Evolutionary conservation across 2,329 filamentous ascomycete genomes (phyloP), one percentile per base, ranked within the genome.

Genomic region (Xylaria sp.): DNA sequence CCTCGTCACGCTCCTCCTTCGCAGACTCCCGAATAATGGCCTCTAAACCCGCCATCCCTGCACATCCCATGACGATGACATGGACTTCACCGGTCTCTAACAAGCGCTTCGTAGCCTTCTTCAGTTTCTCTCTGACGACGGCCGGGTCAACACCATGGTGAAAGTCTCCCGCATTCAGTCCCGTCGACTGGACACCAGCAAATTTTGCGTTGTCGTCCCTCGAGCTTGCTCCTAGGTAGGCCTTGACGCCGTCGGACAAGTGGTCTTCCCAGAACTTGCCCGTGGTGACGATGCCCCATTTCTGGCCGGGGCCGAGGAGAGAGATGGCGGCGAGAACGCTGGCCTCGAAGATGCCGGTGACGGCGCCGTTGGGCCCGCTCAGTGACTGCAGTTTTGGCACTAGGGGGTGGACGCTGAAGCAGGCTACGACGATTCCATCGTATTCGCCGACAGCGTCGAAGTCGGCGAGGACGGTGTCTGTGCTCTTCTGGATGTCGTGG

Each of bases 281-380:
- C 0, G 94, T 97, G 4, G 90, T 94, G 4, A 98, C 89, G 66
- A 98, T 95, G 2, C 93, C 94, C 81, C 95, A 97, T 49, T 78
- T 80, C 67, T 86, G 76, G 68, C 64, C 2, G 63, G 64, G 31
- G 31, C 33, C 1, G 52, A 82, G 78, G 23, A 84, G 76, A 1
- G 89, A 84, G 9, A 94, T 73, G 2, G 87, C 85, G 0, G 87
- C 81, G 2, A 88, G 79, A 14, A 97, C 82, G 71, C 89, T 92
- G 0, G 92, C 90, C 76, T 97, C 94, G 72, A 97, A 95, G 59
- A 98, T 97, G 5, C 94, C 94, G 0, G 87, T 89, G 35, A 87
- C 76, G 79, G 84, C 61, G 9, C 66, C 67, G 14, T 65, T 12
- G 19, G 28, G 25, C n/a, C 47, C 43, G 17, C 17, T 45, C 12